These are phyloP conservation scores for Heliocybe sulcata DNA, from an alignment of 1,284 basidiomycete species.

Conservation along the genomic window DNA sequence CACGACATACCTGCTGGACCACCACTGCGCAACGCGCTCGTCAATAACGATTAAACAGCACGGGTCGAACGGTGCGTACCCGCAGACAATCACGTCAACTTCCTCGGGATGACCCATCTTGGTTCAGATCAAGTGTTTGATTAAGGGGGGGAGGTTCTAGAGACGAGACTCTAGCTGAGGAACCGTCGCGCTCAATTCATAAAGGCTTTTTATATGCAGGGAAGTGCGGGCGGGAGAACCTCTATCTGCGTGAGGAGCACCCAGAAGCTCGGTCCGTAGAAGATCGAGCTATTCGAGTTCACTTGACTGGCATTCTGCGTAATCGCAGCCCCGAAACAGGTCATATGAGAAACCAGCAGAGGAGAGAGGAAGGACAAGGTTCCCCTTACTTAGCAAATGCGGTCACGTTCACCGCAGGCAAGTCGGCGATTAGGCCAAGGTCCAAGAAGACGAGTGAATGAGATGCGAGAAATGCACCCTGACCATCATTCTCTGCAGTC, in stretches of 20 bases:
- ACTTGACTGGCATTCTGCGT: background rate
- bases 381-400: background rate
- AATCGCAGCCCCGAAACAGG: background rate
- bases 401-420: background rate
- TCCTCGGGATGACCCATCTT: constrained; percentile 54
- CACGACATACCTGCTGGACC: constrained; percentile 45
- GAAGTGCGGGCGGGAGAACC: background rate
- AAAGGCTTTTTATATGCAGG: background rate
- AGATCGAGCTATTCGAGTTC: background rate
- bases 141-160: background rate
- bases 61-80: constrained; percentile 20
- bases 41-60: constrained; percentile 5
- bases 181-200: background rate
- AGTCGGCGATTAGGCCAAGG: background rate
- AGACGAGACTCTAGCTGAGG: background rate
- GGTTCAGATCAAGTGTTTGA: constrained; percentile 1
- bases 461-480: background rate
- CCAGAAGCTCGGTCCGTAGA: background rate
- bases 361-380: constrained; percentile 1
- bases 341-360: background rate
- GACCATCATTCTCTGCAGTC: background rate
- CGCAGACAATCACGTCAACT: constrained; percentile 65
- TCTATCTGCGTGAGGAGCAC: background rate
- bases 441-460: background rate
- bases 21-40: constrained; percentile 31